phyloP scores from a whole-genome alignment of 768 basidiomycete genomes.

The Leccinum rimulosum region DNA sequence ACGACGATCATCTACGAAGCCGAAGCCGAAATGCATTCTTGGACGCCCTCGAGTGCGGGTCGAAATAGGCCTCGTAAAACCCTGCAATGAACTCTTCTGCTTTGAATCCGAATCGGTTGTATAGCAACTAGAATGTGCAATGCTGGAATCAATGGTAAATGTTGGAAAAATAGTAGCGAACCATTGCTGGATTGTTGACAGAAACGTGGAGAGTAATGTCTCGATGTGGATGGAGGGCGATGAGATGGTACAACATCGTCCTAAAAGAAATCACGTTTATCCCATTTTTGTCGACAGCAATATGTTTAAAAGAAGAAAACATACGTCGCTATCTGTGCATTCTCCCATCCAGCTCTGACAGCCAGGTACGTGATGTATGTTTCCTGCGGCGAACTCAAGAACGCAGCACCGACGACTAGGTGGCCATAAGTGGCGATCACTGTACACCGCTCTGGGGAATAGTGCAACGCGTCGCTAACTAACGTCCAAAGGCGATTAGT shows the following conservation, averaged over 20 bases:
- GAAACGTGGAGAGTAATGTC: conserved; percentile 86
- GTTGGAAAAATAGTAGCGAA: conserved; percentile 21
- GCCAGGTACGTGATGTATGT: conserved; percentile 83
- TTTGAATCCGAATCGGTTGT: conserved; percentile 87
- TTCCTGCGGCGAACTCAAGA: conserved; percentile 75
- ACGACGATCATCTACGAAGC: conserved; percentile 50
- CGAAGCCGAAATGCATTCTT: conserved; percentile 81
- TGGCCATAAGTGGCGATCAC: conserved; percentile 70
- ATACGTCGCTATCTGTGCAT: conserved; percentile 73
- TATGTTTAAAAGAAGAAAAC: conserved; percentile 7
- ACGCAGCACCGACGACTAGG: conserved; percentile 71
- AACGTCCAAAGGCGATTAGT: conserved; percentile 1
- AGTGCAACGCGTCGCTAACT: conserved; percentile 73
- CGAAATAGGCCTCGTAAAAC: conserved; percentile 80
- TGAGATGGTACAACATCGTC: conserved; percentile 76
- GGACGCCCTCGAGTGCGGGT: conserved; percentile 63
- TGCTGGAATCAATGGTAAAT: background rate
- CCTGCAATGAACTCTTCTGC: conserved; percentile 80
- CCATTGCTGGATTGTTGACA: conserved; percentile 78
- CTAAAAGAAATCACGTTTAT: conserved; percentile 33
- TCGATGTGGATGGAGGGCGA: conserved; percentile 64
- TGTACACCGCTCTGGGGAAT: conserved; percentile 68
- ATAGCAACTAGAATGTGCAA: conserved; percentile 51
- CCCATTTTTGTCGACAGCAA: background rate
- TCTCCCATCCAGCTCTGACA: conserved; percentile 80